Base-by-base conservation (phyloP, 306 rosid genomes). In the Malus orientalis region DNA sequence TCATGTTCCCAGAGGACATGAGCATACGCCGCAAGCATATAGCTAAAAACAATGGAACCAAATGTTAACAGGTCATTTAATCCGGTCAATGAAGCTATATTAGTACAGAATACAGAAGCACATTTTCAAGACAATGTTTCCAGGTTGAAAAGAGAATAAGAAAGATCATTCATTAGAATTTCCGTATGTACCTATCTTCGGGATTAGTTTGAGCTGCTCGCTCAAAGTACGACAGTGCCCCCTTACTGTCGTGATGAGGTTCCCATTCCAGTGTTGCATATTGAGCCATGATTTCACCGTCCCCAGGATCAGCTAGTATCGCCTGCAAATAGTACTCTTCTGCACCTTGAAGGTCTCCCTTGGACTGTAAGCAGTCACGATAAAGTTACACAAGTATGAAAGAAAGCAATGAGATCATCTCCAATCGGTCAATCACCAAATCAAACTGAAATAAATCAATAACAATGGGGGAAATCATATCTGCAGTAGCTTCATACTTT, bases 221-320 rank as follows among this genome's bases (percentile, higher is more conserved):
- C 81, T 88, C 93, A 76, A 89, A 91, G 81, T 84, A 87, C 61
- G 40, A 5, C 22, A 69, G 51, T 33, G 89, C 90, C 82, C 85
- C 83, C 55, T 81, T 74, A 71, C 25, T 64, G 79, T 92, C 97
- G 68, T 53, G 91, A 81, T 90, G 91, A 81, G 79, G 88, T 69
- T 96, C 93, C 98, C 97, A 96, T 69, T 78, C 88, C 65, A 96
- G 84, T 67, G 78, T 81, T 69, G 96, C 99, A 81, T 87, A 91
- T 71, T 88, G 85, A 4, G 91, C 83, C 19, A 88, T 73, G 51
- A 77, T 70, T 86, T 89, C 91, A 58, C 98, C 96, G 11, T 89
- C 89, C 13, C 75, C 30, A 4, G 96, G 98, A 86, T 88, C 90
- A 16, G 88, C 89, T 80, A 63, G 74, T 61, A 87, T 70, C 47